These are phyloP conservation scores for Dictyostelium capitatum DNA, from an alignment of 78 protist genomes.

Conservation along the genomic window DNA sequence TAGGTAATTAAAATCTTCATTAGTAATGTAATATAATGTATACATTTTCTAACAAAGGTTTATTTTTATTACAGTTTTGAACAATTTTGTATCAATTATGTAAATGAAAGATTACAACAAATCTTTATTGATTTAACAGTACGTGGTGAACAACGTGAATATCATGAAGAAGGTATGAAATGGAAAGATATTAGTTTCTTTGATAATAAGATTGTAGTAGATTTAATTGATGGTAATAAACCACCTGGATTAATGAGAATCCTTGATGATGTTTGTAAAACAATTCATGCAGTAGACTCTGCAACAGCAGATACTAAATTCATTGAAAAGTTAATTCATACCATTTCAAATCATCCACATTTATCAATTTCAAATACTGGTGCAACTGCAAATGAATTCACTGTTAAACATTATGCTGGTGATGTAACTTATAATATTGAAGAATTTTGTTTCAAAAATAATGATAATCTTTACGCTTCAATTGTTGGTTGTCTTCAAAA, in stretches of 20 bases:
- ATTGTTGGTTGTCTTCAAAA: slow-evolving; percentile 80
- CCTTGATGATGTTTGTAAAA: slow-evolving; percentile 94
- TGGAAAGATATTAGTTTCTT: slow-evolving; percentile 94
- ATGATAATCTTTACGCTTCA: slow-evolving; percentile 81
- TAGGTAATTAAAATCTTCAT: neutral
- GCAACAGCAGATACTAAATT: slow-evolving; percentile 79
- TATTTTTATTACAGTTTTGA: slow-evolving; percentile 78
- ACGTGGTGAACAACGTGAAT: slow-evolving; percentile 93
- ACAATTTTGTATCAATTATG: slow-evolving; percentile 96
- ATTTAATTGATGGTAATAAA: slow-evolving; percentile 91
- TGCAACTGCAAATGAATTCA: slow-evolving; percentile 46
- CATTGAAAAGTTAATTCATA: slow-evolving; percentile 56
- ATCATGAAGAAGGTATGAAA: slow-evolving; percentile 93
- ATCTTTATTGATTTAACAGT: slow-evolving; percentile 93
- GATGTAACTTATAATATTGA: slow-evolving; percentile 79
- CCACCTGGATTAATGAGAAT: slow-evolving; percentile 93
- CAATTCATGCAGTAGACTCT: slow-evolving; percentile 79
- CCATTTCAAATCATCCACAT: slow-evolving; percentile 59
- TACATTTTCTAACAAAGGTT: no score
- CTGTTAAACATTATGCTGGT: slow-evolving; percentile 88
- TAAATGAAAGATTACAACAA: slow-evolving; percentile 88
- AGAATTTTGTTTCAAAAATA: slow-evolving; percentile 84
- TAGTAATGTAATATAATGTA: no score
- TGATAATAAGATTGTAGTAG: slow-evolving; percentile 94
- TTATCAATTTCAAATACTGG: slow-evolving; percentile 9